These are phyloP conservation scores for Saururus chinensis DNA, from an alignment of 164 flowering plant genomes.

Conservation along the genomic window DNA sequence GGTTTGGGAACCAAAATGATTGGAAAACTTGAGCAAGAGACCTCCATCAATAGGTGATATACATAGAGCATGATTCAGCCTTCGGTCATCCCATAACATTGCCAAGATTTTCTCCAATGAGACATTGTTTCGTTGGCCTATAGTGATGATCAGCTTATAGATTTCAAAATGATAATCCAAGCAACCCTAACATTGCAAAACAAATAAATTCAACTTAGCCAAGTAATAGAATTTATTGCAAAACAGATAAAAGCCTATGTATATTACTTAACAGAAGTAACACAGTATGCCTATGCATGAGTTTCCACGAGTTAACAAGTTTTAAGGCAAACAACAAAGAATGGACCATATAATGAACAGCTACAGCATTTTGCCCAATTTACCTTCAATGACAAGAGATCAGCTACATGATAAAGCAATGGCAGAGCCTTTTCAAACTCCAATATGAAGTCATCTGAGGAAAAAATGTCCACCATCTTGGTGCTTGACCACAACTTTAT, in stretches of 20 bases:
- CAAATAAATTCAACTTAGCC: not conserved
- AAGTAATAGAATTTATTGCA: not conserved
- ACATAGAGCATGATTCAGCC: slow-evolving; percentile 79
- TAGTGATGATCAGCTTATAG: slow-evolving; percentile 39
- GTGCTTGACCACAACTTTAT: slow-evolving; percentile 42
- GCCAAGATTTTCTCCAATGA: slow-evolving; percentile 34
- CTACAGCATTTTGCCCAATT: slow-evolving; percentile 1
- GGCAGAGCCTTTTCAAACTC: slow-evolving; percentile 28
- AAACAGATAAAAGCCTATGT: not conserved
- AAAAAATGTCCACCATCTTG: slow-evolving; percentile 15
- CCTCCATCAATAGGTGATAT: slow-evolving; percentile 47
- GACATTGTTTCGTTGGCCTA: slow-evolving; percentile 39
- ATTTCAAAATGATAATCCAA: slow-evolving; percentile 33
- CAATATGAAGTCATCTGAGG: slow-evolving; percentile 17
- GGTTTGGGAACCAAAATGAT: slow-evolving; percentile 34
- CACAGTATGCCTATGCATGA: not conserved
- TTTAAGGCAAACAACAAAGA: not conserved
- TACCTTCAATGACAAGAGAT: slow-evolving; percentile 78
- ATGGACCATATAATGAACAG: not conserved
- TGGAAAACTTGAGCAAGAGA: slow-evolving; percentile 34
- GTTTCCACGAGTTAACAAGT: not conserved
- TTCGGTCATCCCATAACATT: slow-evolving; percentile 59
- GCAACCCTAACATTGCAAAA: slow-evolving; percentile 42
- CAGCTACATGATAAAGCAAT: slow-evolving; percentile 49
- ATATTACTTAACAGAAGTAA: not conserved